Evolutionary conservation across 305 asterid species (phyloP), one percentile per base, ranked within the genome.

Genomic region (Salvia sclarea): DNA sequence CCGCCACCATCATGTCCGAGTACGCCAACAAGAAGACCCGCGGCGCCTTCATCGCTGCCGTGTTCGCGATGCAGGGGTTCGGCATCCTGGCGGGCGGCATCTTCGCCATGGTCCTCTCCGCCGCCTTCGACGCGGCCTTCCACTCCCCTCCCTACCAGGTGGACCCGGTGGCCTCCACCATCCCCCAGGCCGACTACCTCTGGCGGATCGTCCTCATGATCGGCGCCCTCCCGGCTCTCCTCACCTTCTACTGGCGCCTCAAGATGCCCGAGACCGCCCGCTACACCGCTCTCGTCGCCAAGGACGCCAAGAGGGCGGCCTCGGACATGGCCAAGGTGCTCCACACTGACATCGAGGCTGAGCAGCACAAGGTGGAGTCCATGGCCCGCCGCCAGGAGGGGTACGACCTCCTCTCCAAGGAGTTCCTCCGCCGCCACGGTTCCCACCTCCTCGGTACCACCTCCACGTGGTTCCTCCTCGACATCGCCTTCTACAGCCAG

Each of bases 201-300:
- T 80, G 84, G 81, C 52, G 84, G 28, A 59, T 80, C 2, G 61
- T 80, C 11, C 13, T 80, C 7, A 80, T 80, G 81, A 65, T 31
- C 0, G 84, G 84, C 1, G 81, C 84, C 0, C 1, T 76, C 7
- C 84, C 84, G 0, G 84, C 81, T 3, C 5, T 76, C 35, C 70
- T 80, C 2, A 80, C 84, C 10, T 80, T 59, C 72, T 80, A 76
- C 69, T 80, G 68, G 73, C 55, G 84, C 37, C 64, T 76, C 50
- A 76, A 80, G 67, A 80, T 80, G 84, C 84, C 84, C 0, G 84
- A 80, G 48, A 80, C 84, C 0, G 84, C 84, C 14, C 61, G 84
- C 3, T 80, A 80, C 75, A 80, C 84, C 0, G 84, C 84, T 17
- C 73, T 80, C 0, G 84, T 80, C 7, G 81, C 81, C 7, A 66